Evolutionary conservation across 2,329 filamentous ascomycete species (phyloP).

Genomic region (Exophiala mesophila): DNA sequence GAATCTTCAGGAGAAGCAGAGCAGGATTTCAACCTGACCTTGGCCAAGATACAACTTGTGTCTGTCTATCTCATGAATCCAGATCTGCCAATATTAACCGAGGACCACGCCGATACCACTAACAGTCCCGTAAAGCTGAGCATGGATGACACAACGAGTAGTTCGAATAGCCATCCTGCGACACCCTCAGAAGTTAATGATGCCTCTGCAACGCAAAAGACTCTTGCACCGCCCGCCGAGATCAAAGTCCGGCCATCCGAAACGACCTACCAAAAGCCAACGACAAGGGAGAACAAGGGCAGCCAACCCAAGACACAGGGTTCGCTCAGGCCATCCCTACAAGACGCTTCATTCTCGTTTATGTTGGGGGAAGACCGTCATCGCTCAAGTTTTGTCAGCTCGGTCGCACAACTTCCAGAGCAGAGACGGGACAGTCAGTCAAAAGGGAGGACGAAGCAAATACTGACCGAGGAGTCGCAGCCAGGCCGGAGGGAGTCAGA

Average conservation of each 20-base stretch:
- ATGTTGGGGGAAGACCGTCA: constrained; percentile 45
- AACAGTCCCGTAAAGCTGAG: not conserved
- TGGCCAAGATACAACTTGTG: constrained; percentile 40
- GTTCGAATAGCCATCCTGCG: no score
- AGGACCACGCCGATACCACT: not conserved
- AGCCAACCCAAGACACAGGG: not conserved
- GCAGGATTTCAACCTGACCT: constrained; percentile 34
- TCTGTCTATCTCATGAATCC: constrained; percentile 40
- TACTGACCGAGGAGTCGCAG: constrained; percentile 22
- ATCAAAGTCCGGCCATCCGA: no score
- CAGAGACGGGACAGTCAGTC: constrained; percentile 35
- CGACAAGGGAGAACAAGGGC: no score
- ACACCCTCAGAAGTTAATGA: no score
- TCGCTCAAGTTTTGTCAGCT: constrained; percentile 43
- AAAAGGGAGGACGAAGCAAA: constrained; percentile 30
- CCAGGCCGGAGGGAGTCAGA: constrained; percentile 29
- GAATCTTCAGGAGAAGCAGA: constrained; percentile 17
- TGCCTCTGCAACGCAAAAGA: no score
- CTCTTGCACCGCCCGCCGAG: no score
- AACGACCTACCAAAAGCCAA: no score
- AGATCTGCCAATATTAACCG: constrained; percentile 30
- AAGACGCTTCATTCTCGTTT: constrained; percentile 47
- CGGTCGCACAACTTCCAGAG: constrained; percentile 41
- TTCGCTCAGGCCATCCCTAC: constrained; percentile 36
- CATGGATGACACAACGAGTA: no score